Base-by-base conservation (phyloP, 352 stramenopile genomes). In the Paralagenidium karlingii region DNA sequence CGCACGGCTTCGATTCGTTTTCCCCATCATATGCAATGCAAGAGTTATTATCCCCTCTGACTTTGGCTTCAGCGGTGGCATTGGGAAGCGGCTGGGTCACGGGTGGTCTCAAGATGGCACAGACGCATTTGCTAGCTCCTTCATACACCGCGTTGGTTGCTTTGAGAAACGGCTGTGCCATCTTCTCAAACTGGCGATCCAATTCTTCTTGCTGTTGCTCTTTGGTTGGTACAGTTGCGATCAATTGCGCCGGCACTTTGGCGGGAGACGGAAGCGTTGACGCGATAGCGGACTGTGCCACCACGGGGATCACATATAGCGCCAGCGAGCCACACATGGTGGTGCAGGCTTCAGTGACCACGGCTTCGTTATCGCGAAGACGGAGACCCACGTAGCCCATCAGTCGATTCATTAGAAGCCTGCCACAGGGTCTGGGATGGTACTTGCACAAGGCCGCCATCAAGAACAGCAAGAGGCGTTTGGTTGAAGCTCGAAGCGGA, bases 21-120 rank as follows among this genome's bases (percentile, higher is more conserved):
- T 51, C 49, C 1, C 68, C 65, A 34, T 85, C 67, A 32, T 79
- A 79, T n/a, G n/a, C n/a, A n/a, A n/a, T n/a, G n/a, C n/a, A n/a
- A n/a, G n/a, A n/a, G n/a, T n/a, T n/a, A n/a, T n/a, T n/a, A n/a
- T n/a, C n/a, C n/a, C n/a, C n/a, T n/a, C n/a, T n/a, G n/a, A n/a
- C n/a, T n/a, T n/a, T n/a, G n/a, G n/a, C n/a, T 40, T 81, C 67
- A 7, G 60, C 45, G 3, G 51, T 74, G 8, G 60, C 68, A 34
- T 55, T 54, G 8, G 51, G 30, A 9, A 85, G 60, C 0, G 60
- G 32, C n/a, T n/a, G n/a, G n/a, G n/a, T n/a, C n/a, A n/a, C n/a
- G n/a, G n/a, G n/a, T 8, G 70, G 70, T 8, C 38, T 38, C 11
- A 84, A 41, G 8, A 80, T 20, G 30, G 42, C 48, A 30, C 64